Conservation (phyloP, 2,329 filamentous ascomycete species). For the Penicillium griseofulvum region DNA sequence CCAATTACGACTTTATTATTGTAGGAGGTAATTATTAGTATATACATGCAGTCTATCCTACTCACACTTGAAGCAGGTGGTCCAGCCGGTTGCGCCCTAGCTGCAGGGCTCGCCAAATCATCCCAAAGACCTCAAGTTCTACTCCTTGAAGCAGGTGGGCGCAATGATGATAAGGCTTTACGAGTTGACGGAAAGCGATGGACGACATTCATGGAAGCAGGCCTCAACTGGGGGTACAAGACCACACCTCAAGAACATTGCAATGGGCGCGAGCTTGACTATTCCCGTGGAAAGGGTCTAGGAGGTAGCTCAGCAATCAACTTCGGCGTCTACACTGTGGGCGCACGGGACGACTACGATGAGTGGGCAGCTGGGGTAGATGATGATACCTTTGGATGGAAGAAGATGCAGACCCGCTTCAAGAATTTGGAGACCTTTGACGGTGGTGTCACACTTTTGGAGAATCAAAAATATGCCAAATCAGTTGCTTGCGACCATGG, state of each 20-base stretch:
- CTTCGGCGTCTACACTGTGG: conserved; percentile 55
- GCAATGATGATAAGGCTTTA: conserved; percentile 48
- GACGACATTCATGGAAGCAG: conserved; percentile 48
- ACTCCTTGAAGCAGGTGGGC: conserved; percentile 59
- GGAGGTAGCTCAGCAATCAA: conserved; percentile 57
- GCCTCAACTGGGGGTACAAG: conserved; percentile 54
- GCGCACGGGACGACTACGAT: conserved; percentile 60
- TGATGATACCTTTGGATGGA: conserved; percentile 58
- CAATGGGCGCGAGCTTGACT: conserved; percentile 47
- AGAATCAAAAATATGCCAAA: conserved; percentile 49
- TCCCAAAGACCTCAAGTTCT: conserved; percentile 53
- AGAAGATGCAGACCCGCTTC: conserved; percentile 51
- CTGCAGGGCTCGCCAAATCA: conserved; percentile 51
- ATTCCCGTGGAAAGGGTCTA: conserved; percentile 52
- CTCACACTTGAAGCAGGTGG: conserved; percentile 47
- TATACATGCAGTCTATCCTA: background rate
- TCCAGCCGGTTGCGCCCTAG: conserved; percentile 59
- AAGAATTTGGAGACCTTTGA: conserved; percentile 57
- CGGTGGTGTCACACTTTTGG: conserved; percentile 35
- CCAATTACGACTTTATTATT: conserved; percentile 17
- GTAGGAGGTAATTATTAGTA: conserved; percentile 16
- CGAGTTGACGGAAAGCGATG: conserved; percentile 58
- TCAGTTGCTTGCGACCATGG: conserved; percentile 51
- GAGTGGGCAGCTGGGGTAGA: conserved; percentile 57
- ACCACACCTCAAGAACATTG: conserved; percentile 49